Evolutionary conservation across 2,329 filamentous ascomycete genomes (phyloP), one percentile per base, ranked within the genome.

Genomic region (Fusarium sp.): DNA sequence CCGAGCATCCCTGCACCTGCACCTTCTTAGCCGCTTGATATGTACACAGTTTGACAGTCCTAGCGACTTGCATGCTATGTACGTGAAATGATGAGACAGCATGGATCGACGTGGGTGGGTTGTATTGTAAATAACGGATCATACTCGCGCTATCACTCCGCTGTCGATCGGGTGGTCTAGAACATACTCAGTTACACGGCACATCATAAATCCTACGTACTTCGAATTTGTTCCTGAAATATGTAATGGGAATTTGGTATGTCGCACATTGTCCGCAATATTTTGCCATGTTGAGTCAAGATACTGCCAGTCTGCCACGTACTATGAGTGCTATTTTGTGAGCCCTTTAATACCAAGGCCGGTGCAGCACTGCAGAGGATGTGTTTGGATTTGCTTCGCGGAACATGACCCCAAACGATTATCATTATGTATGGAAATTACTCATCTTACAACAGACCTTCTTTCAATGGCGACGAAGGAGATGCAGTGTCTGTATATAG

Each of bases 141-240:
- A 32, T 26, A 19, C 30, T 50, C 20, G 39, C 28, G 28, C 9
- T 13, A 30, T 30, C 28, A 30, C 28, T 49, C 45, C 19, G 15
- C 17, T 59, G 68, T 50, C 56, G 65, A 72, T 73, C 70, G 50
- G 28, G 48, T 28, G 57, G 65, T 70, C 68, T 68, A 61, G 63
- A 56, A 62, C 54, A 20, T 48, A 47, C 14, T 44, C 37, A 45
- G 41, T 13, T 30, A 10, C 28, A 30, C 5, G 28, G 28, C 28
- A 30, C 10, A 30, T 37, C 26, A 33, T 26, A 30, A n/a, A 49
- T 20, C 11, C 24, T 46, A 35, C 20, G n/a, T 13, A 35, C 20
- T 24, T 13, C 19, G 9, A 17, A 15, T 32, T 32, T 26, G 30
- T 24, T 28, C 32, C 10, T 5, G 17, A 28, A 24, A 35, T 35